These are phyloP conservation scores for Tetracladium maxilliforme DNA, from an alignment of 2,329 filamentous ascomycete genomes.

Conservation along the genomic window DNA sequence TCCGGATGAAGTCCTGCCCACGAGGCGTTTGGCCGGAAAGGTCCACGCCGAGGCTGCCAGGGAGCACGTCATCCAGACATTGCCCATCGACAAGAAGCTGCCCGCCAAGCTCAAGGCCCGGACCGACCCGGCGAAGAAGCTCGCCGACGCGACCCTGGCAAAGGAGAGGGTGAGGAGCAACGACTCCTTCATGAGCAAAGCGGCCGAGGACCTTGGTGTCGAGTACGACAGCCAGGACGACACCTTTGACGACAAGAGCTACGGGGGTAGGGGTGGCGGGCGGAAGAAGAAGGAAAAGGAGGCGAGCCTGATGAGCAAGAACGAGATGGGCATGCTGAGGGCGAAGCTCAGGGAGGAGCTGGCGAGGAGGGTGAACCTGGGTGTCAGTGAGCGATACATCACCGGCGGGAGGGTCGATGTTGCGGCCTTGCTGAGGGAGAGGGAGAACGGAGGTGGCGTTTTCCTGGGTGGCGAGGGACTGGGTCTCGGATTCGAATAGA, in stretches of 20 bases:
- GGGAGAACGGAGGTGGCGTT: conserved; percentile 49
- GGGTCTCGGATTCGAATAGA: too few relatives aligned
- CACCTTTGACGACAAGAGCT: too few relatives aligned
- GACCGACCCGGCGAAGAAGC: conserved; percentile 67
- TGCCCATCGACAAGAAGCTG: conserved; percentile 72
- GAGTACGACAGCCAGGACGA: conserved; percentile 86
- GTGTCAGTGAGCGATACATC: conserved; percentile 77
- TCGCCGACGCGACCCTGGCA: conserved; percentile 69
- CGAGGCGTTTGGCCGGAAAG: conserved; percentile 71
- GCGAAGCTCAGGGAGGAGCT: conserved; percentile 61
- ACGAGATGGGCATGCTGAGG: conserved; percentile 53
- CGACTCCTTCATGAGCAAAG: conserved; percentile 69
- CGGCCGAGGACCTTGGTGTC: conserved; percentile 84
- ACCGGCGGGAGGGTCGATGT: conserved; percentile 77
- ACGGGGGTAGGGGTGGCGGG: conserved; percentile 45
- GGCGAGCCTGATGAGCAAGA: conserved; percentile 53
- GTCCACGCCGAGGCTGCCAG: conserved; percentile 53
- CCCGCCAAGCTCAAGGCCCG: conserved; percentile 64
- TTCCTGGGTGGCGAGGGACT: too few relatives aligned
- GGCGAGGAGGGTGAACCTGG: conserved; percentile 63
- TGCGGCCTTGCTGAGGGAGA: conserved; percentile 49
- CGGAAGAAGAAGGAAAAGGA: conserved; percentile 59
- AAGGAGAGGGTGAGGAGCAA: conserved; percentile 79
- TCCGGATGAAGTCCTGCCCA: conserved; percentile 79
- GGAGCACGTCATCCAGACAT: conserved; percentile 56